Evolutionary conservation across 108 stramenopile genomes (phyloP).

Genomic region (Cyclotella choctawhatcheeana): DNA sequence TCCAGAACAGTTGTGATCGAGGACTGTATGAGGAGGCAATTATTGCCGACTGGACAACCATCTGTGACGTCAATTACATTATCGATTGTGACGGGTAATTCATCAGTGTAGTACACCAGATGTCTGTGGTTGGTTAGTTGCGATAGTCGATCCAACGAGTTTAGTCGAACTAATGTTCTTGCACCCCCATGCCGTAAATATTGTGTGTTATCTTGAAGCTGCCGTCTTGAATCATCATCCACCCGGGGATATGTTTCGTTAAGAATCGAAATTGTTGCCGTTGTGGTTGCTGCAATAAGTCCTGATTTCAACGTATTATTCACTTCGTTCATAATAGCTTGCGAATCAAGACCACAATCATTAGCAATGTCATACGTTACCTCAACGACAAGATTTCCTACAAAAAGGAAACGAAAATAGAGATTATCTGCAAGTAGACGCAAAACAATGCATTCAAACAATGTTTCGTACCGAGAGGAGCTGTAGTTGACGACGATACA

Average conservation of each 20-base stretch:
- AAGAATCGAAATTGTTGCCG: slow-evolving; percentile 48
- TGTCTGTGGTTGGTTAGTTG: slow-evolving; percentile 18
- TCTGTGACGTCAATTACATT: slow-evolving; percentile 47
- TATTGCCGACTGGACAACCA: slow-evolving; percentile 24
- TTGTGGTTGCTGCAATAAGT: slow-evolving; percentile 55
- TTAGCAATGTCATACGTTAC: slow-evolving; percentile 40
- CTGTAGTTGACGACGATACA: background rate
- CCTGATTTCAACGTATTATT: slow-evolving; percentile 60
- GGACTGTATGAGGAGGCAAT: slow-evolving; percentile 44
- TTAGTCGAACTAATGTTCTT: slow-evolving; percentile 16
- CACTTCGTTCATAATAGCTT: slow-evolving; percentile 53
- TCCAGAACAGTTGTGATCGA: slow-evolving; percentile 55
- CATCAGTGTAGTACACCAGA: slow-evolving; percentile 55
- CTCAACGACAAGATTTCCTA: slow-evolving; percentile 4
- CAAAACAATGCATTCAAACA: background rate
- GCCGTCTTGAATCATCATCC: slow-evolving; percentile 3
- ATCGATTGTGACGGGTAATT: slow-evolving; percentile 48
- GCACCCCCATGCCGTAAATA: background rate
- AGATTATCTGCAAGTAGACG: background rate
- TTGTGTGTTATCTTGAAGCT: background rate
- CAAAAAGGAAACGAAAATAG: background rate
- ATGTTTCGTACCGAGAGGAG: no score
- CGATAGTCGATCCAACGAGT: background rate
- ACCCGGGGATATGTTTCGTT: slow-evolving; percentile 57
- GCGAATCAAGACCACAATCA: slow-evolving; percentile 48